Evolutionary conservation across 257 asterid genomes (phyloP).

Genomic region (Solanum infundibuliforme): DNA sequence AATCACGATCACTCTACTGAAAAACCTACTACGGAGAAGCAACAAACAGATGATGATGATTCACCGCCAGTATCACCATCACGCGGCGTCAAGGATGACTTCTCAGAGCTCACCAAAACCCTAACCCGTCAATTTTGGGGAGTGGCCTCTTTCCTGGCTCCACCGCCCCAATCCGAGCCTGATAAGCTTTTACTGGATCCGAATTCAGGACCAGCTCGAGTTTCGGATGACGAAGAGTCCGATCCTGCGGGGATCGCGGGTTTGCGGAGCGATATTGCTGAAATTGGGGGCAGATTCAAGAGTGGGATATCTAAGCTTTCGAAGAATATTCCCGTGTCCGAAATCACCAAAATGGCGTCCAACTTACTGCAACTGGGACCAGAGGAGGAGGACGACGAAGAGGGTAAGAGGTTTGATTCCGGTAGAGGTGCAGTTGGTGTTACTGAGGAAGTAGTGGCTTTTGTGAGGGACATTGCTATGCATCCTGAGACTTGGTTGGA

Average conservation of each 20-base stretch:
- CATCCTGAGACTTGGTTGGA: slow-evolving; percentile 97
- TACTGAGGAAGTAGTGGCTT: slow-evolving; percentile 73
- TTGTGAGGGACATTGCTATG: slow-evolving; percentile 66
- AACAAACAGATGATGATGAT: slow-evolving; percentile 19
- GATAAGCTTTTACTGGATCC: not conserved
- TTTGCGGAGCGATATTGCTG: slow-evolving; percentile 78
- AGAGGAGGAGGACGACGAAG: slow-evolving; percentile 45
- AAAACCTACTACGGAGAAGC: slow-evolving; percentile 14
- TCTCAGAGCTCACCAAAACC: slow-evolving; percentile 85
- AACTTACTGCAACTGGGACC: slow-evolving; percentile 71
- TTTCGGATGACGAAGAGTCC: slow-evolving; percentile 6
- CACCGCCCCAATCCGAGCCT: slow-evolving; percentile 62
- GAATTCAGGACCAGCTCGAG: not conserved
- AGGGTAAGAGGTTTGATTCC: slow-evolving; percentile 10
- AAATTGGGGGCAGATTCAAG: slow-evolving; percentile 88
- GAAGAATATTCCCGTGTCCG: slow-evolving; percentile 71
- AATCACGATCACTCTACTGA: not conserved
- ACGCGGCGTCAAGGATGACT: slow-evolving; percentile 90
- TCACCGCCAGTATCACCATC: slow-evolving; percentile 38
- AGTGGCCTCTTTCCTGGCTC: slow-evolving; percentile 93
- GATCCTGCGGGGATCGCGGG: slow-evolving; percentile 28
- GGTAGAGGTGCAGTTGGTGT: slow-evolving; percentile 60
- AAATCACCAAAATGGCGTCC: slow-evolving; percentile 80
- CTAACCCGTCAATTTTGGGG: slow-evolving; percentile 94
- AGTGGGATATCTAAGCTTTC: slow-evolving; percentile 78